Evolutionary conservation across 768 basidiomycete genomes (phyloP), one percentile per base, ranked within the genome.

Genomic region (Fibroporia radiculosa): DNA sequence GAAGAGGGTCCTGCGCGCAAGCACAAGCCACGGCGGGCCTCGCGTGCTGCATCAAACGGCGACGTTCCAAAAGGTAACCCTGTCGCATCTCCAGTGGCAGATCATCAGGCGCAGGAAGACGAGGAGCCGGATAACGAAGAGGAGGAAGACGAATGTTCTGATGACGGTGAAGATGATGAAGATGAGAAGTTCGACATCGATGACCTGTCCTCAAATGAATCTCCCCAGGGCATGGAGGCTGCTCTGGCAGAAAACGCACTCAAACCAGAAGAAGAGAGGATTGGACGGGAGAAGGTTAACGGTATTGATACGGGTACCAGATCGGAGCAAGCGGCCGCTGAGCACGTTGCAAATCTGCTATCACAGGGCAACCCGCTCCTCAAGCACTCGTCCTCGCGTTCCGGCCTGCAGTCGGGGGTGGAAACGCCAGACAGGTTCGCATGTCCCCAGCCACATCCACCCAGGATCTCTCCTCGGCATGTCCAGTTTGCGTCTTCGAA

Each of bases 151-250:
- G 71, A 73, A 18, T 72, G 51, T 2, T 62, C 62, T 1, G 66
- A 67, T 3, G 68, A 70, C 2, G 69, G 67, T 0, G 70, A 69
- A 2, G 65, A 67, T 5, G 80, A 82, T 22, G 80, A 88, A 23
- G 75, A 78, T 28, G 87, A 91, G 58, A 77, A 75, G 55, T 97
- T 82, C 63, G 96, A 99, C 62, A 98, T 98, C 42, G 88, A 96
- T 55, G 93, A 97, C 64, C 57, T 64, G 19, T 84, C 84, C 16
- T 82, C 84, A 4, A 71, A 74, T 2, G 80, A 82, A 40, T 69
- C 52, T 36, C 53, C 44, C 39, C 54, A 4, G 26, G 38, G 19
- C 29, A n/a, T 40, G 8, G 57, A 25, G 8, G 41, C 12, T 26
- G 47, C 44, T 22, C 38, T 39, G 25, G 26, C 23, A 13, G 35